Conservation (phyloP, 495 filamentous ascomycete genomes). For the Xylaria sp. region DNA sequence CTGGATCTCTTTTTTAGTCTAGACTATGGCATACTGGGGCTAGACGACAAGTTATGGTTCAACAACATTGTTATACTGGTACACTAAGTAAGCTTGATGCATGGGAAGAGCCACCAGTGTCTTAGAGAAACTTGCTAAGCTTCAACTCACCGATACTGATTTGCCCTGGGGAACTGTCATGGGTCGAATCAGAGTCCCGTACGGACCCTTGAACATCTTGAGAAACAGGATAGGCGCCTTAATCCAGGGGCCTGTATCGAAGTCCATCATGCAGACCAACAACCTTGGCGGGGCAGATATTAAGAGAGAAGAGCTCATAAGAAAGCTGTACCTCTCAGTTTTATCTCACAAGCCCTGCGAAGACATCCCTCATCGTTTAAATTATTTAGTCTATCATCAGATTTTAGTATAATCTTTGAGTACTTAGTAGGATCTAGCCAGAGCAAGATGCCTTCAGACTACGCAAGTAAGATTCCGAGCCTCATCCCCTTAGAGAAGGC, state of each 20-base stretch:
- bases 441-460: slow-evolving; percentile 32
- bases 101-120: background rate
- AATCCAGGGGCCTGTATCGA: background rate
- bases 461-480: slow-evolving; percentile 30
- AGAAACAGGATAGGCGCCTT: background rate
- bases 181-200: background rate
- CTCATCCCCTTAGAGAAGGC: slow-evolving; percentile 45
- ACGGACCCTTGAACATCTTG: background rate
- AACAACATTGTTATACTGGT: background rate
- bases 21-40: background rate
- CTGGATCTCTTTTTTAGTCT: background rate
- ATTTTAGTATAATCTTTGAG: background rate
- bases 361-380: background rate
- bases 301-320: slow-evolving; percentile 2
- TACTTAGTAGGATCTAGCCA: background rate
- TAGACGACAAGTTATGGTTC: background rate
- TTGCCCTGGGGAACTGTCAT: background rate
- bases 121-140: background rate
- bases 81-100: slow-evolving; percentile 10
- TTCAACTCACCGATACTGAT: slow-evolving; percentile 2
- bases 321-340: background rate
- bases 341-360: background rate
- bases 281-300: slow-evolving; percentile 8
- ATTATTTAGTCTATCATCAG: background rate
- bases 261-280: slow-evolving; percentile 11